Base-by-base conservation (phyloP, 768 basidiomycete genomes). In the Podaxis sp. region DNA sequence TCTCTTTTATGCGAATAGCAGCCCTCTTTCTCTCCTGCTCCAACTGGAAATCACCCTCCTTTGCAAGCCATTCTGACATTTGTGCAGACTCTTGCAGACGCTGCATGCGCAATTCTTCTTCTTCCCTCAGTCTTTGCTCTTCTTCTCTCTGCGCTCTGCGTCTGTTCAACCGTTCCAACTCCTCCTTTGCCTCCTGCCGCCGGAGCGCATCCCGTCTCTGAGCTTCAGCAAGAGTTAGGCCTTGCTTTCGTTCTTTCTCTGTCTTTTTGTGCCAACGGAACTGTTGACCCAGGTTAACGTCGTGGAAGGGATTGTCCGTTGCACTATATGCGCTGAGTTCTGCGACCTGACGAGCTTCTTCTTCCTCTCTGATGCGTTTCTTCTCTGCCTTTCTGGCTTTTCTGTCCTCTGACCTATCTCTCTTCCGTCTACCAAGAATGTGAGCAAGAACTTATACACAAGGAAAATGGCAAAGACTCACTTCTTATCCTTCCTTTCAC, bases 221-320 rank as follows among this genome's bases (percentile, higher is more conserved):
- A 1, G 90, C 81, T 70, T 99, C 97, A 0, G 87, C 88, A 0
- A 87, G 70, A 0, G 88, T 84, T 54, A 99, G 70, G 1, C 97
- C 97, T 64, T 86, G 78, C 76, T 96, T 98, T 69, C 87, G 84
- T 73, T 99, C 97, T 79, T 95, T 94, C 74, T 99, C 97, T 28
- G 87, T 85, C 80, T 99, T 99, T 82, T 99, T 99, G 78, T 95
- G 93, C 97, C 97, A 99, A 62, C 91, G 88, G 75, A 99, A 99
- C 73, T 96, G 94, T 72, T 98, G 93, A 22, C 89, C 90, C 36
- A 99, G 88, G 74, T 99, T 98, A 65, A 93, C 89, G 69, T 99
- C 97, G 76, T 97, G 94, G 80, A 99, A 99, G 0, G 97, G 97
- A 71, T 99, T 99, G 81, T 99, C 96, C 12, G 89, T 88, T 52